Conservation (phyloP, 2,329 filamentous ascomycete species). For the Exophiala aquamarina region DNA sequence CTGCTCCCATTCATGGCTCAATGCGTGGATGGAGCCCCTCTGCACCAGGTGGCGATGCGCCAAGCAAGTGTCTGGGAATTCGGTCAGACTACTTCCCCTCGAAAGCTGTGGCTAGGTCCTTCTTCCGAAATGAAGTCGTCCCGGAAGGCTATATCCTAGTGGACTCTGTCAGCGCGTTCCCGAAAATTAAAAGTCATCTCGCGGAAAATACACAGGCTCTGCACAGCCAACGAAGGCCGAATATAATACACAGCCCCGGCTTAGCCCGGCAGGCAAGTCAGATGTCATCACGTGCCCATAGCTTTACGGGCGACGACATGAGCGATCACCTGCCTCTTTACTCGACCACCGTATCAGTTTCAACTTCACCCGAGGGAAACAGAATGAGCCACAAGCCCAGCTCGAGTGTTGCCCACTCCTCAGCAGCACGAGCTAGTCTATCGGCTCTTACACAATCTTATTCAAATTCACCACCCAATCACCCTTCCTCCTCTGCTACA, state of each 20-base stretch:
- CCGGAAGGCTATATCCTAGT: constrained; percentile 18
- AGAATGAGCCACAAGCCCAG: constrained; percentile 16
- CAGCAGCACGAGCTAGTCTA: constrained; percentile 25
- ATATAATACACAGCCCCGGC: neutral
- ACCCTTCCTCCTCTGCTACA: constrained; percentile 12
- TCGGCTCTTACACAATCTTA: constrained; percentile 27
- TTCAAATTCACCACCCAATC: constrained; percentile 27
- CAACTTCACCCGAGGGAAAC: constrained; percentile 29
- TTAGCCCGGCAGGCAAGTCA: constrained; percentile 13
- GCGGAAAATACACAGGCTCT: neutral
- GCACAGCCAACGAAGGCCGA: constrained; percentile 6
- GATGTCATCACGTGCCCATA: constrained; percentile 22
- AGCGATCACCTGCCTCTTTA: constrained; percentile 18
- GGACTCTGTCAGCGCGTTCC: constrained; percentile 7
- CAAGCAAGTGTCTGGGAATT: neutral
- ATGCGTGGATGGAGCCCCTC: constrained; percentile 5
- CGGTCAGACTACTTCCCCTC: constrained; percentile 22
- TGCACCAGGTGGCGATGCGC: neutral
- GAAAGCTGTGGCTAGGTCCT: constrained; percentile 18
- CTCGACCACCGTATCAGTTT: constrained; percentile 22
- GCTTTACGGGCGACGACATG: constrained; percentile 21
- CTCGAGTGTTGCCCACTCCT: constrained; percentile 16
- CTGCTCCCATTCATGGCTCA: constrained; percentile 8
- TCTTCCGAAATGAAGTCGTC: constrained; percentile 12
- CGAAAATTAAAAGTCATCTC: neutral